A percentile compares a stretch with the other conserved stretches of the same genome.
Evolutionary conservation across 2,329 filamentous ascomycete genomes (phyloP).

Genomic region (Verticillium klebahnii): DNA sequence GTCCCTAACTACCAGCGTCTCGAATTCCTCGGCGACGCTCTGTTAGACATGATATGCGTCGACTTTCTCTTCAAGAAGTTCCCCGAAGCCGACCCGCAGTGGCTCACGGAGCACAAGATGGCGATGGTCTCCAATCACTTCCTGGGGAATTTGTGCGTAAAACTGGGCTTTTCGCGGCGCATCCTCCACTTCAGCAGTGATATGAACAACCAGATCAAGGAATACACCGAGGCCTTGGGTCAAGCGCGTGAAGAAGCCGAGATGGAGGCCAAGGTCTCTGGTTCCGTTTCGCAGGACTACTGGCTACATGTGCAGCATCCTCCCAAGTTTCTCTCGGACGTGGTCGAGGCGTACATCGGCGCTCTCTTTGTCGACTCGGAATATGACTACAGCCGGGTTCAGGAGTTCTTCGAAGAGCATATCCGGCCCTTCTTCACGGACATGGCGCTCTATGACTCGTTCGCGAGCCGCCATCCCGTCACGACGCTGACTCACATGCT

Average conservation of each 20-base stretch:
- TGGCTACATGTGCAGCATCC: slow-evolving; percentile 62
- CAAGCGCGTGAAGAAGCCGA: slow-evolving; percentile 37
- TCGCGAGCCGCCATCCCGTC: slow-evolving; percentile 80
- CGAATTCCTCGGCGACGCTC: slow-evolving; percentile 85
- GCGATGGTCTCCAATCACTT: slow-evolving; percentile 99
- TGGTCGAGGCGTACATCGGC: slow-evolving; percentile 84
- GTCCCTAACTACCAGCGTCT: slow-evolving; percentile 86
- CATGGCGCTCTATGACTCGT: slow-evolving; percentile 83
- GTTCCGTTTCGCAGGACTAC: slow-evolving; percentile 53
- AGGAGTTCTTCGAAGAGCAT: slow-evolving; percentile 70
- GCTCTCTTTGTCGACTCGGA: slow-evolving; percentile 86
- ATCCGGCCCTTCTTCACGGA: slow-evolving; percentile 77
- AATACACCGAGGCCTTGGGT: slow-evolving; percentile 55
- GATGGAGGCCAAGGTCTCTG: slow-evolving; percentile 26
- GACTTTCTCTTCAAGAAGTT: slow-evolving; percentile 75
- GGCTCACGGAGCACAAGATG: slow-evolving; percentile 98
- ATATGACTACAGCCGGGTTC: slow-evolving; percentile 71
- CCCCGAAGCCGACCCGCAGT: slow-evolving; percentile 82
- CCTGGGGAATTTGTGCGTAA: slow-evolving; percentile 74
- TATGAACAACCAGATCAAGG: slow-evolving; percentile 39
- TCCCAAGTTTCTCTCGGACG: slow-evolving; percentile 75
- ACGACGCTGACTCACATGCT: slow-evolving; percentile 66
- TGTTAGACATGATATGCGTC: slow-evolving; percentile 82
- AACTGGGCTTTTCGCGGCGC: slow-evolving; percentile 72
- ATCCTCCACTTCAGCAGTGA: slow-evolving; percentile 51